These are phyloP conservation scores for Tribonema minus DNA, from an alignment of 108 stramenopile species.

Conservation along the genomic window DNA sequence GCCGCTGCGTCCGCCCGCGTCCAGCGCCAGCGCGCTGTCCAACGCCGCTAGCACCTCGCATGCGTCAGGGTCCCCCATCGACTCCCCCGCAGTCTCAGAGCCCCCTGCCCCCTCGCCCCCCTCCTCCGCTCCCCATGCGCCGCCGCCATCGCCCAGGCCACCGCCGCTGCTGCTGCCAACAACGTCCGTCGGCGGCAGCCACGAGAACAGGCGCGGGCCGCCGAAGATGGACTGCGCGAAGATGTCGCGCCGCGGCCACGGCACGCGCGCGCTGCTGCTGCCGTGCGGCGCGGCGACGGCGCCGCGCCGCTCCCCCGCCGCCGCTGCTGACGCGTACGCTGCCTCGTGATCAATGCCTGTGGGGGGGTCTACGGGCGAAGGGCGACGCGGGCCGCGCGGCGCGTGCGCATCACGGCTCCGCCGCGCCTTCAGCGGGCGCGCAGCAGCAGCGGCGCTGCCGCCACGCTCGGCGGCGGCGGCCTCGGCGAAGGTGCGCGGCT, in stretches of 20 bases:
- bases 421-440: not conserved
- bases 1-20: not conserved
- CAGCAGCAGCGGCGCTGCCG: not conserved
- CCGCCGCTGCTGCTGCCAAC: not conserved
- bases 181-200: not conserved
- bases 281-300: constrained; percentile 1
- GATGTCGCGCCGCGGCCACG: too few relatives aligned
- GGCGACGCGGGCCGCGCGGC: not conserved
- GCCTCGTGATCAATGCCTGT: not conserved
- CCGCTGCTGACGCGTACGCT: too few relatives aligned
- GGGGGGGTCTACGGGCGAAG: not conserved
- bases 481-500: not conserved
- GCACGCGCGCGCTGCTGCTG: constrained; percentile 6
- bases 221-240: too few relatives aligned
- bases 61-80: too few relatives aligned
- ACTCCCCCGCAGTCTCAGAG: too few relatives aligned
- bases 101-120: not conserved
- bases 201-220: too few relatives aligned
- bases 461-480: not conserved
- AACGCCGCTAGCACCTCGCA: too few relatives aligned
- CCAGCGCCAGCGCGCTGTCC: too few relatives aligned
- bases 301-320: not conserved
- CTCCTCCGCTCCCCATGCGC: not conserved
- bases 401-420: not conserved
- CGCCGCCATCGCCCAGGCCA: not conserved